phyloP scores from a whole-genome alignment of 164 flowering plant species.

The Annona cherimola region DNA sequence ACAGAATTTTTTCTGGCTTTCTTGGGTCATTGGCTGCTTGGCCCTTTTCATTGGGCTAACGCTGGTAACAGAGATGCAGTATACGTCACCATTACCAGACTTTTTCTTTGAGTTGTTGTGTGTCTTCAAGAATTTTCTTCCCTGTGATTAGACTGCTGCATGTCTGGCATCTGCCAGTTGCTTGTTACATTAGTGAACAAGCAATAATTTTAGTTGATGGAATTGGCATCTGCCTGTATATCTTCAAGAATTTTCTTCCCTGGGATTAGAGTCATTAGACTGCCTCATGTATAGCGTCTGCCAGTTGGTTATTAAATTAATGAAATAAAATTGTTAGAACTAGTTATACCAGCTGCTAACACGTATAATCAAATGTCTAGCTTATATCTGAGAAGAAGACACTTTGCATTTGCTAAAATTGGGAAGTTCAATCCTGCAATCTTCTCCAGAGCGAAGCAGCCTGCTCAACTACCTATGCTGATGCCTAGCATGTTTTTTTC shows the following conservation, averaged over 20 bases:
- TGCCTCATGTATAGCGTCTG: too few species aligned
- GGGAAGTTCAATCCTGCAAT: too few species aligned
- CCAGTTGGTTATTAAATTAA: too few species aligned
- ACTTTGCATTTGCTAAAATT: background rate
- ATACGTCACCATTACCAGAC: background rate
- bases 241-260: too few species aligned
- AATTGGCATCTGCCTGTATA: too few species aligned
- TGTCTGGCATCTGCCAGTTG: background rate
- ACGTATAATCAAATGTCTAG: background rate
- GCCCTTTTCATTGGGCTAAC: background rate
- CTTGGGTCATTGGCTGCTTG: background rate
- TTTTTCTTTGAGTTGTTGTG: background rate
- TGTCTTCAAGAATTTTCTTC: background rate
- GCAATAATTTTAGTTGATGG: too few species aligned
- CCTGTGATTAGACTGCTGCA: background rate
- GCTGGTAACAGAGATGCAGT: background rate
- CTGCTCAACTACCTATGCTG: too few species aligned
- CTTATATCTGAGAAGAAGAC: background rate
- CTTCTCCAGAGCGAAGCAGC: too few species aligned
- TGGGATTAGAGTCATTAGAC: too few species aligned
- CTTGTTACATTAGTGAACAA: background rate
- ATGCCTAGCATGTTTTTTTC: too few species aligned
- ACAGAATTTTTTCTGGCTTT: background rate
- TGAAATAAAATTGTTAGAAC: background rate
- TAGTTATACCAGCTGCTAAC: background rate